Base-by-base conservation (phyloP, 805 yeast genomes). In the Pachysolen tannophilus region DNA sequence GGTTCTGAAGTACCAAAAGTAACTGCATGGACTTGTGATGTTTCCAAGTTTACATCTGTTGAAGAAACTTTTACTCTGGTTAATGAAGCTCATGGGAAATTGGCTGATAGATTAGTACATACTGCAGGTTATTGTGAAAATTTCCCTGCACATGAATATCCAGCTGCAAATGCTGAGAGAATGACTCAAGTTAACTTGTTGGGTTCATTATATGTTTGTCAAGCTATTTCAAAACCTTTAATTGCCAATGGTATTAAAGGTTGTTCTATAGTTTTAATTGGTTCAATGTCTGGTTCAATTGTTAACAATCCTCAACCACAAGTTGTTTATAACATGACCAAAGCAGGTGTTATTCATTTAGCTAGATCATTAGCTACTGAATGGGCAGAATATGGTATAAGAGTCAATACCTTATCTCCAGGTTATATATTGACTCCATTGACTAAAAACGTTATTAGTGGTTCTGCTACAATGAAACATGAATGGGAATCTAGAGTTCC, bases 101-200 rank as follows among this genome's bases (percentile, higher is more conserved):
- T 78, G 29, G 77, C 86, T 26, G 75, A 77, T 46, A 62, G 81
- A 43, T 65, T 82, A 46, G 69, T 82, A 41, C 81, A 82, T 65
- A 70, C 86, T 34, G 92, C 94, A n/a, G 92, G 94, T 10, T 82
- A 78, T 63, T 79, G 87, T 52, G 87, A 82, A 58, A 82, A 82
- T 65, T 72, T 67, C 60, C 74, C 85, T 2, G 90, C 90, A 19
- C 74, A 78, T 48, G 82, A 79, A 35, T 82, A 82, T 60, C 87
- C 88, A 17, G 72, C 85, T 28, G 55, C 58, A 33, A 78, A 77
- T 49, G 83, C 86, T 33, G 83, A 78, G 47, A 70, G 69, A 27
- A 60, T 82, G 40, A 66, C 81, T 58, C 70, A 77, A 48, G 90
- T 81, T 40, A 82, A 83, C 57, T 68, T 82, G 15, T 59, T 80